Conservation (phyloP, 1,284 basidiomycete species). For the Ceratobasidium sp. region DNA sequence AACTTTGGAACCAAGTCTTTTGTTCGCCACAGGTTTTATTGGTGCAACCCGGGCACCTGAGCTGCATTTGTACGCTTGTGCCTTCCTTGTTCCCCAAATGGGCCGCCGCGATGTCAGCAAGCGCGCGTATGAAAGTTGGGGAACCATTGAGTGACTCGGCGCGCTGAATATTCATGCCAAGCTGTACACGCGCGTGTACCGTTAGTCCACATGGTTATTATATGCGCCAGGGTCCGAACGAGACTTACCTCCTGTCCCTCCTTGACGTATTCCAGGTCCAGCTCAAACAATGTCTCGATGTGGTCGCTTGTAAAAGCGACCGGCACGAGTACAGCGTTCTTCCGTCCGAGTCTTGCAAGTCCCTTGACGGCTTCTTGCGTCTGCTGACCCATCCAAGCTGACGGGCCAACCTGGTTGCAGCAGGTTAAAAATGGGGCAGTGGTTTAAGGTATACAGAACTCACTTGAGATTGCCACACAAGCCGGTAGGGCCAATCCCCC, state of each 20-base stretch:
- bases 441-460: not conserved
- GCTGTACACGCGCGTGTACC: conserved; percentile 62
- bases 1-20: conserved; percentile 82
- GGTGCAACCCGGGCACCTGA: conserved; percentile 94
- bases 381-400: conserved; percentile 98
- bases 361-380: conserved; percentile 94
- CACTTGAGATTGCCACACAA: conserved; percentile 95
- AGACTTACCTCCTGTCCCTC: conserved; percentile 87
- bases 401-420: conserved; percentile 81
- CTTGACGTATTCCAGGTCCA: conserved; percentile 93
- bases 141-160: conserved; percentile 97
- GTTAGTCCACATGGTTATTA: conserved; percentile 4
- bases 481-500: conserved; percentile 73
- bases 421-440: not conserved
- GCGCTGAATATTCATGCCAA: conserved; percentile 92
- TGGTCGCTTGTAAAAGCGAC: conserved; percentile 99
- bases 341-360: conserved; percentile 88
- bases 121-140: conserved; percentile 96
- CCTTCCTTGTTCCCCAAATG: conserved; percentile 78
- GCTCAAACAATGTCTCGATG: conserved; percentile 98
- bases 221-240: not conserved
- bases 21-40: conserved; percentile 89
- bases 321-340: conserved; percentile 90
- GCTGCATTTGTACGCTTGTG: conserved; percentile 82
- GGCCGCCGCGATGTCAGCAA: conserved; percentile 91